Percentiles rank a stretch among this genome's conserved stretches.
Conservation (phyloP, 352 stramenopile genomes). For the Phytophthora sojae region DNA sequence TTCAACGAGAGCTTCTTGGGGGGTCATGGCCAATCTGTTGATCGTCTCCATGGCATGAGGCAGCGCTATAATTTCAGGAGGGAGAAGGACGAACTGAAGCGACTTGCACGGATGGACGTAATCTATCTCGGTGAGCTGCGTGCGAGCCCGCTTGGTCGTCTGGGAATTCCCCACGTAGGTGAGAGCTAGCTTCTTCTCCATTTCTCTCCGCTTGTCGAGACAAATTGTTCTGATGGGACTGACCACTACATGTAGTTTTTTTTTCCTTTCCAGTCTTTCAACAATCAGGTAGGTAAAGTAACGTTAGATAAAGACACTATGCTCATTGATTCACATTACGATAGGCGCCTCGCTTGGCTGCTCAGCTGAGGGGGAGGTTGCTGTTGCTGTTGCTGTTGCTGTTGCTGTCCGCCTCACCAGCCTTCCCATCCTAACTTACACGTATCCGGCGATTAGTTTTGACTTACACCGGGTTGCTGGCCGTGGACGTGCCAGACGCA, state of each 20-base stretch:
- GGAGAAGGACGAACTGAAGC: no score
- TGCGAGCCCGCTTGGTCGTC: no score
- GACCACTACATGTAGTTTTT: no score
- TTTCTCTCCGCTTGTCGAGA: no score
- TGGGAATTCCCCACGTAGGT: no score
- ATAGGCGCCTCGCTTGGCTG: not conserved
- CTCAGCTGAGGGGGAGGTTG: constrained; percentile 2
- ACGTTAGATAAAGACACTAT: not conserved
- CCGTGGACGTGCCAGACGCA: constrained; percentile 8
- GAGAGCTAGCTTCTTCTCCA: no score
- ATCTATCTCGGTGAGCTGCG: no score
- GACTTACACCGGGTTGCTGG: constrained; percentile 14
- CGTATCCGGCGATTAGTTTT: not conserved
- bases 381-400: no score
- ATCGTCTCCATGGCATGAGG: not conserved
- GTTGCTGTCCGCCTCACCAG: not conserved
- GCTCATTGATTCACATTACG: not conserved
- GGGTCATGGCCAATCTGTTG: not conserved
- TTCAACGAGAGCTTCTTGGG: not conserved
- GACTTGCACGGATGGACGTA: no score
- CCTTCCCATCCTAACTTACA: constrained; percentile 16
- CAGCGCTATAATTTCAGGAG: no score
- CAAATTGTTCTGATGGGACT: not conserved
- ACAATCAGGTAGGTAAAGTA: no score
- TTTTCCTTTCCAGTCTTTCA: not conserved